These are phyloP conservation scores for Karstenula rhodostoma DNA, from an alignment of 2,329 filamentous ascomycete species.

Conservation along the genomic window DNA sequence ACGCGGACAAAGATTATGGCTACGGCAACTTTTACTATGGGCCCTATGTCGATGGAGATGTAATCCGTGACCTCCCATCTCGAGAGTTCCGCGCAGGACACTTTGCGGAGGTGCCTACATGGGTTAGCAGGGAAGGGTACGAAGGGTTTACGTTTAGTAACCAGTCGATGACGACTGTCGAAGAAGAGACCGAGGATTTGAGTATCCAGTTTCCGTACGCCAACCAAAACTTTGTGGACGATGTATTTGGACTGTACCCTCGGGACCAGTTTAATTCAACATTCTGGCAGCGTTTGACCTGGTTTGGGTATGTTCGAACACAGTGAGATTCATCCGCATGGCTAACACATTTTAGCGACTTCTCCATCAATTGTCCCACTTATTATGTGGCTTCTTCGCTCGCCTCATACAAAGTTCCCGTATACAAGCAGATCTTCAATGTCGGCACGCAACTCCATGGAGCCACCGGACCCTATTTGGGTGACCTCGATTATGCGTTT, in stretches of 20 bases:
- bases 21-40: constrained; percentile 49
- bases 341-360: constrained; percentile 32
- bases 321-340: too few relatives aligned
- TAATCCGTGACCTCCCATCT: constrained; percentile 43
- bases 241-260: constrained; percentile 49
- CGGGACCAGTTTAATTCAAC: constrained; percentile 42
- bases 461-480: constrained; percentile 36
- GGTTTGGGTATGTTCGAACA: constrained; percentile 40
- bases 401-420: constrained; percentile 26
- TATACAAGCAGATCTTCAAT: constrained; percentile 47
- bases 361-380: constrained; percentile 48
- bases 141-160: constrained; percentile 50
- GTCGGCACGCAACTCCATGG: constrained; percentile 47
- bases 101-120: constrained; percentile 47
- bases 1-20: constrained; percentile 28
- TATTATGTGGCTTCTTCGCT: constrained; percentile 44
- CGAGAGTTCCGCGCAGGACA: constrained; percentile 43
- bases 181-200: constrained; percentile 39
- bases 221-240: constrained; percentile 41
- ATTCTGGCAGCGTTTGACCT: constrained; percentile 47
- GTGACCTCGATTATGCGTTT: constrained; percentile 19
- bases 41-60: constrained; percentile 45
- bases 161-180: constrained; percentile 32
- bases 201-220: constrained; percentile 44
- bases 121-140: constrained; percentile 43